These are phyloP conservation scores for Houttuynia cordata DNA, from an alignment of 164 flowering plant genomes.

Conservation along the genomic window DNA sequence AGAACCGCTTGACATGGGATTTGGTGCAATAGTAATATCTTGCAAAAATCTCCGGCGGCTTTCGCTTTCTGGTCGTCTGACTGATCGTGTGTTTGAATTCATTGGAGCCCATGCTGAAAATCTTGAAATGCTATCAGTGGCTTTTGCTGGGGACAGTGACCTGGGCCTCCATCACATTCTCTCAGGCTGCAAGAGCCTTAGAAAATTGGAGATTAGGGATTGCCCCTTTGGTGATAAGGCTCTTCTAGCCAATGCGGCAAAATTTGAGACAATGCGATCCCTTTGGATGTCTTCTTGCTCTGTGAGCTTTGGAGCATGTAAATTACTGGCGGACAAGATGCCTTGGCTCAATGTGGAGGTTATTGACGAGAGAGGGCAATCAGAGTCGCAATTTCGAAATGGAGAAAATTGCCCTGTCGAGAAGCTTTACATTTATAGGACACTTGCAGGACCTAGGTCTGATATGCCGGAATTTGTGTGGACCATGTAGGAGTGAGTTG, in stretches of 20 bases:
- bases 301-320: constrained; percentile 73
- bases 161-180: constrained; percentile 67
- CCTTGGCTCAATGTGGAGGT: constrained; percentile 74
- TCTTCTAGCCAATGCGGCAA: constrained; percentile 75
- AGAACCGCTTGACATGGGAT: constrained; percentile 68
- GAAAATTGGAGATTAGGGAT: constrained; percentile 80
- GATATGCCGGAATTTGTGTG: constrained; percentile 64
- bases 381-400: constrained; percentile 25
- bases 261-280: constrained; percentile 99
- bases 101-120: constrained; percentile 66
- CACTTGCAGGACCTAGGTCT: constrained; percentile 59
- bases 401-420: constrained; percentile 40
- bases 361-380: constrained; percentile 55
- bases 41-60: constrained; percentile 72
- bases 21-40: constrained; percentile 74
- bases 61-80: constrained; percentile 76
- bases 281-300: constrained; percentile 98
- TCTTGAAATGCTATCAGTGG: constrained; percentile 80
- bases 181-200: constrained; percentile 73
- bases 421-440: constrained; percentile 58
- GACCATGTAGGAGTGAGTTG: constrained; percentile 29
- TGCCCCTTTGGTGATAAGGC: constrained; percentile 90
- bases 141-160: constrained; percentile 90
- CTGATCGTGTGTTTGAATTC: constrained; percentile 60
- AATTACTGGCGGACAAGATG: constrained; percentile 58